Evolutionary conservation across 2,329 filamentous ascomycete species (phyloP).

Genomic region (Aphanocladium album): DNA sequence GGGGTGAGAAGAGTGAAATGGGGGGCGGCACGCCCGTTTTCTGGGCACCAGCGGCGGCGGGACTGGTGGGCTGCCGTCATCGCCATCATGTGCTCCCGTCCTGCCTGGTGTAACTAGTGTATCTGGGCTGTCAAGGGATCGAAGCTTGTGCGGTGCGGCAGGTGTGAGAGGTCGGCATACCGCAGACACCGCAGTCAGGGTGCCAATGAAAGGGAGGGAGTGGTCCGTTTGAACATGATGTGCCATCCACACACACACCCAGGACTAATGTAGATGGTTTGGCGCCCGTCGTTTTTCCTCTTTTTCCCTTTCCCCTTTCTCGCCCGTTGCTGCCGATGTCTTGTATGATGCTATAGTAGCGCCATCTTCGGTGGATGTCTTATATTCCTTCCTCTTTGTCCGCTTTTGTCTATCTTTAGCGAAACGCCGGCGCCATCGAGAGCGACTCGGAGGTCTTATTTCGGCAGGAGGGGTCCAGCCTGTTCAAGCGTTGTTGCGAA

Average conservation of each 20-base stretch:
- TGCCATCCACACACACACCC: background rate
- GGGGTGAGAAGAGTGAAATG: background rate
- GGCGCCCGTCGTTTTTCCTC: background rate
- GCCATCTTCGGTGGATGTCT: constrained; percentile 1
- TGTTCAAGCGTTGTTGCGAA: too few species aligned
- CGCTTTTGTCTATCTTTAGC: background rate
- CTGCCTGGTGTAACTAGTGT: background rate
- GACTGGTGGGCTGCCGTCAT: constrained; percentile 8
- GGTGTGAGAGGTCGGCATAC: background rate
- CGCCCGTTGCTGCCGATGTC: constrained; percentile 5
- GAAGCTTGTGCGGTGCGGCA: background rate
- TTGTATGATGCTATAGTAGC: constrained; percentile 6
- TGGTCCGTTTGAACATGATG: background rate
- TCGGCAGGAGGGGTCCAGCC: background rate
- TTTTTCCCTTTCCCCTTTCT: constrained; percentile 1
- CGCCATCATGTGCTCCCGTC: constrained; percentile 9
- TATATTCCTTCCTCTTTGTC: background rate
- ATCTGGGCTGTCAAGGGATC: constrained; percentile 4
- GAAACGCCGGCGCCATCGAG: background rate
- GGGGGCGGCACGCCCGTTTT: background rate
- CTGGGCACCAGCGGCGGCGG: background rate
- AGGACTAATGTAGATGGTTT: constrained; percentile 6
- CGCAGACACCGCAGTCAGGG: background rate
- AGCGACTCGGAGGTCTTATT: background rate
- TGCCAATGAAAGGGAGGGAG: background rate